These are phyloP conservation scores for Lagerstroemia speciosa DNA, from an alignment of 345 rosid genomes.

Conservation along the genomic window DNA sequence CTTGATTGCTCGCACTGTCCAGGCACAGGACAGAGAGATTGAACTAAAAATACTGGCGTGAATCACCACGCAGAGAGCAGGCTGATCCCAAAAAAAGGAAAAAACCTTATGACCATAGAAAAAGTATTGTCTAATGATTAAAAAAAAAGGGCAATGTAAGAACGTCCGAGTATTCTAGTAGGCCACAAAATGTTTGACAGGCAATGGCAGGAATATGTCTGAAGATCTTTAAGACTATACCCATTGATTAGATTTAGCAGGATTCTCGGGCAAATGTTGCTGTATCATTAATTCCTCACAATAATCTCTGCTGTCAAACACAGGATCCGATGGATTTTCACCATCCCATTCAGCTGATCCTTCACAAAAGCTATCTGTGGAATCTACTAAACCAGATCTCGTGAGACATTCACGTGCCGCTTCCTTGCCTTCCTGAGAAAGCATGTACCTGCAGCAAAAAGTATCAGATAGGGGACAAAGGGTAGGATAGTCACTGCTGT, in stretches of 20 bases:
- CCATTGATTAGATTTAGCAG: slow-evolving; percentile 44
- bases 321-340: slow-evolving; percentile 17
- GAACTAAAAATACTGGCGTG: background rate
- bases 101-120: background rate
- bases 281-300: slow-evolving; percentile 17
- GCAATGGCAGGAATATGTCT: background rate
- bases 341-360: slow-evolving; percentile 23
- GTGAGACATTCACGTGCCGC: slow-evolving; percentile 59
- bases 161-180: background rate
- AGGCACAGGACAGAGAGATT: slow-evolving; percentile 20
- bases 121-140: background rate
- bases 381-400: slow-evolving; percentile 50
- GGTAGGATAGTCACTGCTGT: background rate
- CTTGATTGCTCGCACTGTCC: too few species aligned
- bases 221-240: slow-evolving; percentile 16
- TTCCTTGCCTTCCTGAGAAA: slow-evolving; percentile 70
- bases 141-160: background rate
- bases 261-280: slow-evolving; percentile 33
- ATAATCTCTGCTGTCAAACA: slow-evolving; percentile 16
- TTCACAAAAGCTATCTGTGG: slow-evolving; percentile 6
- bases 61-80: background rate
- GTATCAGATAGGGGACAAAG: background rate
- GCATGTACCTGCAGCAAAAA: slow-evolving; percentile 57
- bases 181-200: background rate
- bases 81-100: background rate